These are phyloP conservation scores for Mariannaea sp. DNA, from an alignment of 2,329 filamentous ascomycete species.

Conservation along the genomic window DNA sequence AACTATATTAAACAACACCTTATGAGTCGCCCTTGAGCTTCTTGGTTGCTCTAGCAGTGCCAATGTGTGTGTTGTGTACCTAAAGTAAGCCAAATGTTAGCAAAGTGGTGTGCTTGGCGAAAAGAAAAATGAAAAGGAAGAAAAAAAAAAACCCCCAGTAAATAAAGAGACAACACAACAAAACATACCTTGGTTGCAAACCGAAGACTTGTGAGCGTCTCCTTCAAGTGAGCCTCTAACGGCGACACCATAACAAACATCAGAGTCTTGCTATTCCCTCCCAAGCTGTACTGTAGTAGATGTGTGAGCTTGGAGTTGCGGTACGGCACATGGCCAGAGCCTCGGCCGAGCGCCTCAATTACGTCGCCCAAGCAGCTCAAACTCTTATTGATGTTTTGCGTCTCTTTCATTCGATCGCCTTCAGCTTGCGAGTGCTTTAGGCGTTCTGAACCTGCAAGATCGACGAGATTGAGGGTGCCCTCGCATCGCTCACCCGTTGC, in stretches of 20 bases:
- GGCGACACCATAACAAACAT: conserved; percentile 99
- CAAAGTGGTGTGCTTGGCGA: neutral
- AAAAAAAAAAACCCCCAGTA: too few species aligned
- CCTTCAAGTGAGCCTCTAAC: conserved; percentile 84
- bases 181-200: conserved; percentile 86
- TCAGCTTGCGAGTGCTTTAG: conserved; percentile 85
- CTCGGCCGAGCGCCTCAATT: conserved; percentile 87
- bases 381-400: conserved; percentile 96
- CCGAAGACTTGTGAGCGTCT: conserved; percentile 91
- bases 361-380: conserved; percentile 92
- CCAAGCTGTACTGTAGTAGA: conserved; percentile 89
- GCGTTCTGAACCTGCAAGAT: conserved; percentile 90
- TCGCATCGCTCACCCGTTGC: conserved; percentile 84
- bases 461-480: conserved; percentile 92
- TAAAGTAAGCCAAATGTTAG: conserved; percentile 44
- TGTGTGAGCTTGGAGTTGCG: conserved; percentile 97
- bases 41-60: conserved; percentile 78
- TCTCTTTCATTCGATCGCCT: conserved; percentile 88
- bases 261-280: conserved; percentile 94
- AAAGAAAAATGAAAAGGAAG: too few species aligned
- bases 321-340: conserved; percentile 86
- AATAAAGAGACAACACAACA: neutral
- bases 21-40: conserved; percentile 55
- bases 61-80: conserved; percentile 90
- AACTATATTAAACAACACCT: conserved; percentile 15